These are phyloP conservation scores for Elsinoe arachidis DNA, from an alignment of 2,329 filamentous ascomycete genomes.

Conservation along the genomic window DNA sequence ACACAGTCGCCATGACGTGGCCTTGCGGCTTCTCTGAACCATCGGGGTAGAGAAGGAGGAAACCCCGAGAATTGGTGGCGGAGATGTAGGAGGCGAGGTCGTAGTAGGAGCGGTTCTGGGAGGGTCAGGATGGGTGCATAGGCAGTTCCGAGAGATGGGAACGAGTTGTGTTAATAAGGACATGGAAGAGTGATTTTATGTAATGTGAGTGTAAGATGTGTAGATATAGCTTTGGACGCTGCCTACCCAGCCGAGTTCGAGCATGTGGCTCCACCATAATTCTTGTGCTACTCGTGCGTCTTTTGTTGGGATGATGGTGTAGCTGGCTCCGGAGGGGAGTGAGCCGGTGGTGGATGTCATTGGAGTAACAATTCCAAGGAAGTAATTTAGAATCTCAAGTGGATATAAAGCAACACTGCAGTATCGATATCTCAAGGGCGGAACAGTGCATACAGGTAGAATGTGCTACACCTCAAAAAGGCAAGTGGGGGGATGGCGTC, in stretches of 20 bases:
- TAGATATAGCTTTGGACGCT: background rate
- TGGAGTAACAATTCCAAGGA: background rate
- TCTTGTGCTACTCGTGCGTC: constrained; percentile 9
- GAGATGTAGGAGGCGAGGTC: constrained; percentile 28
- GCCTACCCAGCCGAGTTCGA: constrained; percentile 27
- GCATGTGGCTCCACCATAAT: constrained; percentile 31
- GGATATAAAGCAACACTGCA: too few species aligned
- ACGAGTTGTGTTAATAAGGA: too few species aligned
- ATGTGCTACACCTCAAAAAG: constrained; percentile 2
- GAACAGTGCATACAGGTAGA: background rate
- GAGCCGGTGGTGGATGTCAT: background rate
- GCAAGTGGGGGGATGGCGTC: background rate
- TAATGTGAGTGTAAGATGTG: background rate
- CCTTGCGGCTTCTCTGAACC: constrained; percentile 23
- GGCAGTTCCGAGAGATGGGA: too few species aligned
- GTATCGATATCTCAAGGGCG: too few species aligned
- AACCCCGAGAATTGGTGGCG: constrained; percentile 22
- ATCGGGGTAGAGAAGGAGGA: constrained; percentile 27
- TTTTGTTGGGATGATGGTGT: background rate
- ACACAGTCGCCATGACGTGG: constrained; percentile 26
- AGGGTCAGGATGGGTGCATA: background rate
- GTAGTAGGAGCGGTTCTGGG: constrained; percentile 25
- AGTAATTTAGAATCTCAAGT: too few species aligned
- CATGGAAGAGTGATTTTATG: too few species aligned
- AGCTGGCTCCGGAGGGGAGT: background rate